These are phyloP conservation scores for Pholiota adiposa DNA, from an alignment of 1,284 basidiomycete species.

Conservation along the genomic window DNA sequence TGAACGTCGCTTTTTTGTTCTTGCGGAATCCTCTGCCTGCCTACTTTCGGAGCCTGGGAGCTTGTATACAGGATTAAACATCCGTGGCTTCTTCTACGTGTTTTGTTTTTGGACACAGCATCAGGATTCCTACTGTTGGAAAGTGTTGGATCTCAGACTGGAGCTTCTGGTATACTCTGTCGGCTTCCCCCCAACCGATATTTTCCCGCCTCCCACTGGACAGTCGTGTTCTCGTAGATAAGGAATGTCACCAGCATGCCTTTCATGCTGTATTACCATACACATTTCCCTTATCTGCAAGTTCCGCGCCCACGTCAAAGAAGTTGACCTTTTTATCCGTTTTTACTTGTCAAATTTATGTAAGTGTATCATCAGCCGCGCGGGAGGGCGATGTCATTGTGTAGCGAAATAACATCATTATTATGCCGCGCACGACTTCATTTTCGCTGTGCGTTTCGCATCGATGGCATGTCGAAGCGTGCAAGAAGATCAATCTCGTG, in stretches of 20 bases:
- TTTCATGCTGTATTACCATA: neutral
- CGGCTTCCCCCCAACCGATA: slow-evolving; percentile 8
- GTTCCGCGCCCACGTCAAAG: neutral
- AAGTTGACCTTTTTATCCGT: neutral
- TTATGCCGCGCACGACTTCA: neutral
- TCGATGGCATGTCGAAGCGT: neutral
- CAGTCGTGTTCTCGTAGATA: slow-evolving; percentile 5
- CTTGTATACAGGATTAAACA: neutral
- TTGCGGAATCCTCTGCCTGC: neutral
- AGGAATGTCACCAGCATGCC: slow-evolving; percentile 2
- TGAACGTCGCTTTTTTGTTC: slow-evolving; percentile 21
- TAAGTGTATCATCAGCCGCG: neutral
- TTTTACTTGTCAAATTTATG: neutral
- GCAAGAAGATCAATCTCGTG: neutral
- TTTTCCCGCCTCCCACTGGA: neutral
- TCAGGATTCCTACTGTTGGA: neutral
- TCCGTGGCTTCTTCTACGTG: neutral
- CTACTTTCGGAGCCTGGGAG: neutral
- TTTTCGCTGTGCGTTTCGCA: neutral
- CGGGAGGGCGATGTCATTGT: too few species aligned
- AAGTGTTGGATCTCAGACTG: slow-evolving; percentile 6
- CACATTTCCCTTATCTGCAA: slow-evolving; percentile 2
- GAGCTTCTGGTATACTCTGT: slow-evolving; percentile 1
- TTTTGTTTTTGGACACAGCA: neutral
- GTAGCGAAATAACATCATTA: neutral